phyloP scores from a whole-genome alignment of 257 asterid genomes.

The Echium plantagineum region DNA sequence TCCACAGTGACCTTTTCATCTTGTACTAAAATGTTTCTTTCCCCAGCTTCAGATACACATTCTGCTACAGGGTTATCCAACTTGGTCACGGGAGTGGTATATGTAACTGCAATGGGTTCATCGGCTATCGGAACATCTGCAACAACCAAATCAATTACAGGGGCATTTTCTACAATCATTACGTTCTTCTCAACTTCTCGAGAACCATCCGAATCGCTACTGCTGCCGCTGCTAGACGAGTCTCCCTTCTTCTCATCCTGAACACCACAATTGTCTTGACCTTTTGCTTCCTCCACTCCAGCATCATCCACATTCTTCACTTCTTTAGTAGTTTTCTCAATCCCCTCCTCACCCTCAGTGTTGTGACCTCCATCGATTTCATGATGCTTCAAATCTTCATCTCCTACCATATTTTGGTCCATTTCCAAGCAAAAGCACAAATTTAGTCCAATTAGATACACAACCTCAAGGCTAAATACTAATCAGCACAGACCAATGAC shows the following conservation, averaged over 20 bases:
- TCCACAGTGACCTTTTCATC: background rate
- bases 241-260: slow-evolving; percentile 28
- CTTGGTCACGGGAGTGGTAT: background rate
- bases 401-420: slow-evolving; percentile 37
- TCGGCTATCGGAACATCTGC: background rate
- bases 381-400: slow-evolving; percentile 28
- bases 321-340: slow-evolving; percentile 13
- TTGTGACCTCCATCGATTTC: slow-evolving; percentile 22
- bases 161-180: background rate
- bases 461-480: slow-evolving; percentile 2
- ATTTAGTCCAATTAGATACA: slow-evolving; percentile 6
- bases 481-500: slow-evolving; percentile 2
- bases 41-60: slow-evolving; percentile 3
- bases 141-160: background rate
- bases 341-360: slow-evolving; percentile 24
- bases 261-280: background rate
- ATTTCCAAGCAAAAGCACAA: slow-evolving; percentile 16
- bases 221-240: slow-evolving; percentile 16
- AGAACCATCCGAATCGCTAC: slow-evolving; percentile 4
- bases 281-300: background rate
- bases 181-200: background rate
- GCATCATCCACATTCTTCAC: background rate
- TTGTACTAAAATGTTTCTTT: background rate
- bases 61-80: background rate
- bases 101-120: background rate